Evolutionary conservation across 2,329 filamentous ascomycete species (phyloP), one percentile per base, ranked within the genome.

Genomic region (Fusarium penzigii): DNA sequence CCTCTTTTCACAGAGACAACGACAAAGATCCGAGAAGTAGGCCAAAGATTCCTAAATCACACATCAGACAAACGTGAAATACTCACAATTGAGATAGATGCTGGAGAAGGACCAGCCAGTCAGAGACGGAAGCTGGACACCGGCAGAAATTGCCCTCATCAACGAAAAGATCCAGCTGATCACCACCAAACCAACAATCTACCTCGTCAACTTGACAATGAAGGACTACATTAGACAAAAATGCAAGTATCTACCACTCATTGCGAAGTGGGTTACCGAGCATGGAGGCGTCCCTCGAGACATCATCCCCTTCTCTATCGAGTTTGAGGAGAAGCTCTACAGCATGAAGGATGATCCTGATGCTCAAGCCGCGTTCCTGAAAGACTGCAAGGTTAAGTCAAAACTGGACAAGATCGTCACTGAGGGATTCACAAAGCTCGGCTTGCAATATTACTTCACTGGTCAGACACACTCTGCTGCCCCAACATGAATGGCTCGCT

Each of bases 221-320:
- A 76, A 76, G 65, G 75, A 77, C 54, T 77, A 77, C 62, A 66
- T 77, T 25, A 59, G 75, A 36, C 75, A 76, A 52, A 76, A 77
- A 67, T 71, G 71, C 68, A 77, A 77, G 63, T 77, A 76, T 44
- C 70, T 77, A 16, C 71, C 73, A 3, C 48, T 61, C 13, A 77
- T 77, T n/a, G 71, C 71, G 41, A 74, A 75, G 56, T 77, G 74
- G 75, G 74, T 76, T 3, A 73, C 69, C 5, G 71, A 72, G 61
- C 74, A 77, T 53, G 74, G 75, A 11, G 74, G 74, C 11, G 49
- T 67, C 10, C 68, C 72, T 10, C 57, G 66, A 38, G 74, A 76
- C 51, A 73, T 77, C 41, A 70, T 77, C 25, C 74, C 74, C 29
- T 76, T 77, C 61, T 75, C 72, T 1, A 64, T 77, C 32, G 74